Evolutionary conservation across 2,329 filamentous ascomycete species (phyloP), one percentile per base, ranked within the genome.

Genomic region (Cladosporium sp.): DNA sequence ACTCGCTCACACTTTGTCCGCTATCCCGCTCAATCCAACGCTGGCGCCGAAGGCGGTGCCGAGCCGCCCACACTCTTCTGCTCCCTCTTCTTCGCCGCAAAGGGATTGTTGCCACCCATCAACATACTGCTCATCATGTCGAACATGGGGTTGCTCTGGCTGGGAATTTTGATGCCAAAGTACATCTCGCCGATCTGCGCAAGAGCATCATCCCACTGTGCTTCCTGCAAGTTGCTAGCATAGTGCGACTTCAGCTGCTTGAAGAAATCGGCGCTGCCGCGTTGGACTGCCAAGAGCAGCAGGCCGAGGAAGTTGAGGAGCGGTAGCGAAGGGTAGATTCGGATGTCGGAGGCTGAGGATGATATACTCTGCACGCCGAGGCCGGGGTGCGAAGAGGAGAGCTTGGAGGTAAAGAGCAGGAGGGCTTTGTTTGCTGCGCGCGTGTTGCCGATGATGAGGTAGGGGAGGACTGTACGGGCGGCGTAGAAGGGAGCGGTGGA

Each of bases 121-220:
- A 99, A 89, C 80, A 99, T 84, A 61, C 86, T 92, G 48, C 91
- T 92, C 89, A 99, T 95, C 92, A 99, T 97, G 71, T 99, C 94
- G 75, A 97, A 85, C 73, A 99, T 78, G 3, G 92, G 92, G 73
- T 97, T 97, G 62, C 87, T 89, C 77, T 96, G 91, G 68, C 88
- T 83, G 47, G 92, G 93, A 70, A 91, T 87, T 77, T 86, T 84
- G 71, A 99, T 95, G 35, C 86, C 86, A 76, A 99, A 99, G 78
- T 97, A 99, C 84, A 96, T 92, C 77, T 99, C 93, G 49, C 89
- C 93, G 66, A 99, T 87, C 73, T 90, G 86, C 65, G 91, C 88
- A 60, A 99, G 77, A 22, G 90, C 82, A 60, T 80, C 91, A 34
- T 86, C 84, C 93, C 93, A 97, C 12, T 63, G 57, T 1, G 85